Conservation (phyloP, 257 asterid genomes). For the Scutellaria barbata region DNA sequence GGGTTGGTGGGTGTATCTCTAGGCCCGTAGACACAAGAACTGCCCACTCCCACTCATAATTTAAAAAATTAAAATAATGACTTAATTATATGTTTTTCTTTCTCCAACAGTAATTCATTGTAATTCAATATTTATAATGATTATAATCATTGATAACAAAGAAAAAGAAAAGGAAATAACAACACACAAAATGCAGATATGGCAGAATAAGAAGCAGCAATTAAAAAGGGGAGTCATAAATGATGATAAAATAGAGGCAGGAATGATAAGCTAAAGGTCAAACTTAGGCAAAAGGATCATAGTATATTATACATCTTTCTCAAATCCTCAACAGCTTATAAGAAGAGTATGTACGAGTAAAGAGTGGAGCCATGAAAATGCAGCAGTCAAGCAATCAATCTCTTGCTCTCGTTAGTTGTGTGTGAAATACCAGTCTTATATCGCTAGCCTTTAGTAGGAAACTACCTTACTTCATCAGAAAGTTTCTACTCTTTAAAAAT, state of each 20-base stretch:
- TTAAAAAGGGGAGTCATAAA: not conserved
- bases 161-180: not conserved
- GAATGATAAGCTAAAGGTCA: constrained; percentile 3
- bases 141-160: too few relatives aligned
- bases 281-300: constrained; percentile 27
- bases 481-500: constrained; percentile 30
- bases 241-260: too few relatives aligned
- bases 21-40: too few relatives aligned
- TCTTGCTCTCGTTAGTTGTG: constrained; percentile 49
- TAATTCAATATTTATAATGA: too few relatives aligned
- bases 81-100: too few relatives aligned
- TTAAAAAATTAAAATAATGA: too few relatives aligned
- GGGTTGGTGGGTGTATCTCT: too few relatives aligned
- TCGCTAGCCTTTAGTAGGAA: constrained; percentile 32
- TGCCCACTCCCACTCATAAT: too few relatives aligned
- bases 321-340: constrained; percentile 14
- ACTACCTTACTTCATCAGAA: constrained; percentile 34
- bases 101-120: too few relatives aligned
- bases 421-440: constrained; percentile 28
- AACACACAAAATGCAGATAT: not conserved
- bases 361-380: constrained; percentile 15
- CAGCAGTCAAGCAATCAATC: constrained; percentile 35
- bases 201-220: not conserved
- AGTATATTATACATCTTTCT: constrained; percentile 46
- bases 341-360: constrained; percentile 44